These are phyloP conservation scores for Acidomyces sp. DNA, from an alignment of 495 filamentous ascomycete species.

Conservation along the genomic window DNA sequence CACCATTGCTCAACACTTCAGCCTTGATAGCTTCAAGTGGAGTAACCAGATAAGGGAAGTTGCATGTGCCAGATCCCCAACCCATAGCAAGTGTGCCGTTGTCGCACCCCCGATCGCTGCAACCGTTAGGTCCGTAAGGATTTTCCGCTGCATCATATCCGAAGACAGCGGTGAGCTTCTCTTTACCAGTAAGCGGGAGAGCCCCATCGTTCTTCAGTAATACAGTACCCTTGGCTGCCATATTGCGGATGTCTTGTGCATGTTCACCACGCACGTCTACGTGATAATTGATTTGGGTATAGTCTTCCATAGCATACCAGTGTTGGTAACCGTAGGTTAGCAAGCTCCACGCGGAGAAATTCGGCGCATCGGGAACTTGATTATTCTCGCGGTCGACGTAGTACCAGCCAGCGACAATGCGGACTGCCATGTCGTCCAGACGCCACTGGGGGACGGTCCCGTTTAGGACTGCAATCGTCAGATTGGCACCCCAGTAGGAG, in stretches of 20 bases:
- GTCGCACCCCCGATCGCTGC: constrained; percentile 68
- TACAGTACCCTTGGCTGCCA: constrained; percentile 66
- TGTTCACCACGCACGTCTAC: constrained; percentile 76
- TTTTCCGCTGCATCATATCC: constrained; percentile 76
- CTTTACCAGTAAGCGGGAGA: constrained; percentile 63
- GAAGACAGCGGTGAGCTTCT: constrained; percentile 66
- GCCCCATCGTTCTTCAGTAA: constrained; percentile 75
- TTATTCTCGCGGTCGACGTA: constrained; percentile 62
- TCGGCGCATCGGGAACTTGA: constrained; percentile 45
- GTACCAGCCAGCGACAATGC: constrained; percentile 90
- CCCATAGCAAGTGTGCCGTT: constrained; percentile 83
- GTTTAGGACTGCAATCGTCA: constrained; percentile 77
- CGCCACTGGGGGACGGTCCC: constrained; percentile 84
- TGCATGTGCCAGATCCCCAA: constrained; percentile 76
- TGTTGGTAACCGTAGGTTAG: constrained; percentile 64
- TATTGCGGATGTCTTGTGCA: constrained; percentile 52
- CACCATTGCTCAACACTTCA: constrained; percentile 47
- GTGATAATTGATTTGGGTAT: constrained; percentile 64
- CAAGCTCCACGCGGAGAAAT: constrained; percentile 76
- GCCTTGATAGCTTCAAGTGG: constrained; percentile 75
- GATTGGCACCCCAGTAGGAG: constrained; percentile 76
- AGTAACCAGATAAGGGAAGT: constrained; percentile 85
- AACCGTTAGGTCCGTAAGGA: constrained; percentile 71
- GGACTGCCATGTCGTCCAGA: constrained; percentile 80
- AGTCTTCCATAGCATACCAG: constrained; percentile 44